Evolutionary conservation across 2,329 filamentous ascomycete species (phyloP), one percentile per base, ranked within the genome.

Genomic region (Beauveria rudraprayagi): DNA sequence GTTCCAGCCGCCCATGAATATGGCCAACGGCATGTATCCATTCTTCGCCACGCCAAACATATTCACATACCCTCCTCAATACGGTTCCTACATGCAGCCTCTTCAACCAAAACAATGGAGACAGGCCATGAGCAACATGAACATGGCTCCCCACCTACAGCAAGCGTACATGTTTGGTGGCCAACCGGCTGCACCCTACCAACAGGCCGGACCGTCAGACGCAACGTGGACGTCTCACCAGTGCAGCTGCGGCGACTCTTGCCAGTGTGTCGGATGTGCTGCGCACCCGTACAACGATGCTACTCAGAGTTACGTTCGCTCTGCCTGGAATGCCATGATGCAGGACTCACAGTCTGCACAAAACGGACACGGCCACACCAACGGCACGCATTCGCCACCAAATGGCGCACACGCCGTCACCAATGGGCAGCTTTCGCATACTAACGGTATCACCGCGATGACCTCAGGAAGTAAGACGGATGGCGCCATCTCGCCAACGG

Each of bases 241-340:
- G 59, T 90, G 87, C 66, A 77, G 77, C 53, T 90, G 87, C 67
- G 87, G 87, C 22, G 82, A 86, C 59, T 76, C 76, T 30, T 90
- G 87, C 65, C 80, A 85, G 65, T 90, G 87, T 68, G 75, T 89
- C 41, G 87, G 86, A 11, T 90, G 87, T 68, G 79, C 84, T 5
- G 83, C 83, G 2, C 86, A 89, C 69, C 85, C 87, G 14, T 87
- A 85, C 67, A 89, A 89, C 65, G 78, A 83, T 8, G 82, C 85
- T 24, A 89, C 83, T 56, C 80, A 77, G 63, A 77, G 75, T 55
- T 78, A 78, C 62, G 76, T 86, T 3, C 75, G 79, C 56, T 80
- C 79, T 7, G 79, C 79, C 1, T 78, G 73, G 71, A 71, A 73
- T 52, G 73, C 67, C 57, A 77, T 77, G 74, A 66, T 67, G 63